Evolutionary conservation across 306 rosid species (phyloP).

Genomic region (Ziziphus jujuba): DNA sequence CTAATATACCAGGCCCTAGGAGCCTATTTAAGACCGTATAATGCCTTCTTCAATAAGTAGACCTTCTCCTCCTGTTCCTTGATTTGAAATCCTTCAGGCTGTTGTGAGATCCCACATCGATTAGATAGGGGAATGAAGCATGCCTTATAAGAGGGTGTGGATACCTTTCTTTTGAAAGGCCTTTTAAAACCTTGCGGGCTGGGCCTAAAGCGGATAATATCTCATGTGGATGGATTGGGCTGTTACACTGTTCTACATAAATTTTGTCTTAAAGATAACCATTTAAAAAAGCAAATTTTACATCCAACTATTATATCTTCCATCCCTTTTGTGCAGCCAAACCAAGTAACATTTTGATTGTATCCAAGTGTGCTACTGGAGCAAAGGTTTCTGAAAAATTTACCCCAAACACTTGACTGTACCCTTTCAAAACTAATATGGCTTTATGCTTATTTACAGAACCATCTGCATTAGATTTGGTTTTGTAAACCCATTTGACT

Average conservation of each 20-base stretch:
- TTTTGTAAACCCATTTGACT: slow-evolving; percentile 11
- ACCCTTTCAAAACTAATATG: slow-evolving; percentile 7
- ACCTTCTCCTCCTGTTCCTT: slow-evolving; percentile 12
- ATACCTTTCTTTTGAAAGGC: too few species aligned
- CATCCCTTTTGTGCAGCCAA: slow-evolving; percentile 1
- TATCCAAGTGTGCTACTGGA: slow-evolving; percentile 3
- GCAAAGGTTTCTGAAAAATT: not conserved
- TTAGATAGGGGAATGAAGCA: too few species aligned
- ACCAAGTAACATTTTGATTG: not conserved
- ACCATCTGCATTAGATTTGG: slow-evolving; percentile 4
- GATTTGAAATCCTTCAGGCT: not conserved
- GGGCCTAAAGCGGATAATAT: too few species aligned
- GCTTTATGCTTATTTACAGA: not conserved
- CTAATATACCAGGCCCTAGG: not conserved
- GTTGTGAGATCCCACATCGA: too few species aligned
- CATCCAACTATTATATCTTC: slow-evolving; percentile 1
- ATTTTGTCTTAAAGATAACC: not conserved
- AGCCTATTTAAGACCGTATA: slow-evolving; percentile 10
- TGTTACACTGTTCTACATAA: not conserved
- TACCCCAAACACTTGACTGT: not conserved
- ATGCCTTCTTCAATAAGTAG: slow-evolving; percentile 8
- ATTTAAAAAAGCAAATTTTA: slow-evolving; percentile 10
- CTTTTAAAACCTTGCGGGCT: too few species aligned
- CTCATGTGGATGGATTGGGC: too few species aligned
- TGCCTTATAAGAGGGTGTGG: too few species aligned